phyloP scores from a whole-genome alignment of 2,329 filamentous ascomycete species.

The Penicillium fuscoglaucum region DNA sequence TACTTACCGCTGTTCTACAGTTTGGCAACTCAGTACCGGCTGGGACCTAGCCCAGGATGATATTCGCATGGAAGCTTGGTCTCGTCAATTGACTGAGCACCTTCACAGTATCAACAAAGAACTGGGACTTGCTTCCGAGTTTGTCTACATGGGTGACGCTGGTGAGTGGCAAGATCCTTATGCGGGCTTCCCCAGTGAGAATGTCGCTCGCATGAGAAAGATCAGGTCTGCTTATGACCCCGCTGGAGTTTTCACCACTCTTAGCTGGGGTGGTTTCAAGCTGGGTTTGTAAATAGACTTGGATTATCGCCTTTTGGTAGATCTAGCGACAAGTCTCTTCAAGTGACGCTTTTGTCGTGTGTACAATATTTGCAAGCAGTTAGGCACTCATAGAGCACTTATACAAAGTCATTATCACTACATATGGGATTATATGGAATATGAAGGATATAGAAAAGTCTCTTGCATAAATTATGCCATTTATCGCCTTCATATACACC shows the following conservation, averaged over 20 bases:
- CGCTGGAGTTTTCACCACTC: slow-evolving; percentile 28
- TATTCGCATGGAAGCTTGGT: slow-evolving; percentile 38
- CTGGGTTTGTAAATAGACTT: slow-evolving; percentile 6
- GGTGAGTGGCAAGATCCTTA: slow-evolving; percentile 42
- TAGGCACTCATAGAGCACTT: too few relatives aligned
- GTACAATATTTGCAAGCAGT: background rate
- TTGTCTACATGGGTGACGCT: slow-evolving; percentile 43
- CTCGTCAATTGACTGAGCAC: slow-evolving; percentile 29
- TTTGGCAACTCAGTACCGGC: slow-evolving; percentile 42
- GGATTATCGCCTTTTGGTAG: background rate
- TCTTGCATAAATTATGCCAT: too few relatives aligned
- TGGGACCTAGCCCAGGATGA: slow-evolving; percentile 42
- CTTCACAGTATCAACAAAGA: slow-evolving; percentile 35
- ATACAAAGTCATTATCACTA: too few relatives aligned
- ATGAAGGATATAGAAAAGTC: too few relatives aligned
- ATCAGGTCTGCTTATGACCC: slow-evolving; percentile 39
- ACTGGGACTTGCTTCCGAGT: slow-evolving; percentile 35
- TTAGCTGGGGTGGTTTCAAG: slow-evolving; percentile 43
- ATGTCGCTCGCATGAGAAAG: slow-evolving; percentile 35
- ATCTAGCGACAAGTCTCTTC: background rate
- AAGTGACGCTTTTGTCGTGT: background rate
- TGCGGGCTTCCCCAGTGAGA: slow-evolving; percentile 34
- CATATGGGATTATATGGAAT: too few relatives aligned
- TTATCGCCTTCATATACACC: too few relatives aligned
- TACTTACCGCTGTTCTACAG: slow-evolving; percentile 20